Conservation (phyloP, 129 eudicot genomes). For the Flaveria sonorensis region DNA sequence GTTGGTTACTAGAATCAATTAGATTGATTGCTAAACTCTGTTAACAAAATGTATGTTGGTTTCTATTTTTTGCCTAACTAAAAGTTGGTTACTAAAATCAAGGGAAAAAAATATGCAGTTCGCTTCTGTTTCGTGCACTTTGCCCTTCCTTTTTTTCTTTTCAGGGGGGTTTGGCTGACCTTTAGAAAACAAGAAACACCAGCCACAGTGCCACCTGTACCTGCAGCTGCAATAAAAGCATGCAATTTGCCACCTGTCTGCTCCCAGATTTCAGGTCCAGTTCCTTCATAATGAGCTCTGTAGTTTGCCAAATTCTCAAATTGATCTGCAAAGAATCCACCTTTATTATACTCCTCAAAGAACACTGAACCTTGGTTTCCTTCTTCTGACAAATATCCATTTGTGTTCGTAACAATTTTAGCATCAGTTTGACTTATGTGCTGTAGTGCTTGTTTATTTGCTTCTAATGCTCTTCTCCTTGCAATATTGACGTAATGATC, state of each 20-base stretch:
- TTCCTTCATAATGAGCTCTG: conserved; percentile 93
- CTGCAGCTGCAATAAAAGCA: conserved; percentile 95
- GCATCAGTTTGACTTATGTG: conserved; percentile 26
- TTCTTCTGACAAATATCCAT: conserved; percentile 36
- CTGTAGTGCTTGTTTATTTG: conserved; percentile 54
- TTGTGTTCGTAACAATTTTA: conserved; percentile 31
- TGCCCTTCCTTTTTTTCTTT: not conserved
- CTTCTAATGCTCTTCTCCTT: conserved; percentile 89
- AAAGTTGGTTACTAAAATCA: not conserved
- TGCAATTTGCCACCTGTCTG: conserved; percentile 74
- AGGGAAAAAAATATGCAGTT: not conserved
- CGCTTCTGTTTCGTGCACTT: not conserved
- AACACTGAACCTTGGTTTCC: conserved; percentile 29
- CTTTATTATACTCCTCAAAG: conserved; percentile 48
- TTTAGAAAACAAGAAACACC: conserved; percentile 83
- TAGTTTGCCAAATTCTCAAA: conserved; percentile 91
- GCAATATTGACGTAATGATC: conserved; percentile 94
- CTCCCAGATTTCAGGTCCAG: conserved; percentile 96
- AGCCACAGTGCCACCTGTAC: conserved; percentile 96
- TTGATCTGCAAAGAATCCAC: conserved; percentile 96
- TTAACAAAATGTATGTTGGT: not conserved
- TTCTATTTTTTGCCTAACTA: not conserved
- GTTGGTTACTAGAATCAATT: too few relatives aligned
- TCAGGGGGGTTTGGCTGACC: conserved; percentile 41
- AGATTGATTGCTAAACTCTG: not conserved